phyloP scores from a whole-genome alignment of 331 rosid species.

The Dryas integrifolia region DNA sequence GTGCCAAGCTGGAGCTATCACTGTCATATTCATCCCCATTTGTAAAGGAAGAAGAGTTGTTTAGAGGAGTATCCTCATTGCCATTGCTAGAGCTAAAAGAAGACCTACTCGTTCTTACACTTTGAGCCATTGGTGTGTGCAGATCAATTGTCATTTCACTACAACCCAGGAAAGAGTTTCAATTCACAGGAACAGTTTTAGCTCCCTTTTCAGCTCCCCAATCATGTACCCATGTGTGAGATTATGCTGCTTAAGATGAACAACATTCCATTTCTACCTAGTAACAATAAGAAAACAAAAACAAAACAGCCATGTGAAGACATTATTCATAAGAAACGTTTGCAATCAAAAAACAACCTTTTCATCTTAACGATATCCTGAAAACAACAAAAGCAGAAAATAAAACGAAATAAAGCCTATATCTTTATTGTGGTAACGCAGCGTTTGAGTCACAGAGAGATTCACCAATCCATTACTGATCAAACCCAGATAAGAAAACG shows the following conservation, averaged over 20 bases:
- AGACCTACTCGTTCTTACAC: slow-evolving; percentile 55
- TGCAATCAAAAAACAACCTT: background rate
- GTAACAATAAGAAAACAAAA: background rate
- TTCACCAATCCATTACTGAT: background rate
- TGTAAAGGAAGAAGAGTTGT: slow-evolving; percentile 35
- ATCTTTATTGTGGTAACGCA: background rate
- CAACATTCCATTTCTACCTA: background rate
- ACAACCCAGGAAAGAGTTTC: background rate
- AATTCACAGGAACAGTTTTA: slow-evolving; percentile 4
- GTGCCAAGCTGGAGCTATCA: slow-evolving; percentile 70
- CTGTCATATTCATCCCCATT: slow-evolving; percentile 78
- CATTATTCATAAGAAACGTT: background rate
- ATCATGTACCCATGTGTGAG: slow-evolving; percentile 2
- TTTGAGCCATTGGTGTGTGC: slow-evolving; percentile 58
- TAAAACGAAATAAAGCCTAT: background rate
- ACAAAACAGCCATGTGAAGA: background rate
- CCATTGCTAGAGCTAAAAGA: slow-evolving; percentile 68
- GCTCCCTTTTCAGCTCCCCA: slow-evolving; percentile 17
- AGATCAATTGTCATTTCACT: slow-evolving; percentile 60
- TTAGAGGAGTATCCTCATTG: slow-evolving; percentile 47
- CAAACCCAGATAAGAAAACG: background rate
- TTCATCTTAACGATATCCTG: background rate
- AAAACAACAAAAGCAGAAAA: background rate
- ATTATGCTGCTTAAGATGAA: background rate
- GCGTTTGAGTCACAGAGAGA: background rate